Conservation (phyloP, 352 stramenopile species). For the Labyrinthula sp. region DNA sequence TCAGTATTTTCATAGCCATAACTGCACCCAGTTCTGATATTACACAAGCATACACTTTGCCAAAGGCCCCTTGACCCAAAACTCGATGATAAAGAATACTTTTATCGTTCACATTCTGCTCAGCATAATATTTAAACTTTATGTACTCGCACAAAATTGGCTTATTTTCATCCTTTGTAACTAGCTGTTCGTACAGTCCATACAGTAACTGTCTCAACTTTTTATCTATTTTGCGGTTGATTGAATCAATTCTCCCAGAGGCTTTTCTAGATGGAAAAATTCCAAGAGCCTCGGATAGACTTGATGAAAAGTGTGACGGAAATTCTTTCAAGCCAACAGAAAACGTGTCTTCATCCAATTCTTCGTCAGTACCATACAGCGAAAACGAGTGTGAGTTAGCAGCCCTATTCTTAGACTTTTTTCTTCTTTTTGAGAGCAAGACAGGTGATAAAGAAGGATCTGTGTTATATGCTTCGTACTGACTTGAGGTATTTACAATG, state of each 20-base stretch:
- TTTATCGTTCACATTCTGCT: conserved; percentile 16
- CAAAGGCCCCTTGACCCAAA: conserved; percentile 77
- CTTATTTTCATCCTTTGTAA: conserved; percentile 22
- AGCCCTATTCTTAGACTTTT: too few relatives aligned
- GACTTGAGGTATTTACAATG: too few relatives aligned
- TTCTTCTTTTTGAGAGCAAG: too few relatives aligned
- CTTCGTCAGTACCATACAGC: too few relatives aligned
- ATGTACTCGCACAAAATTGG: conserved; percentile 13
- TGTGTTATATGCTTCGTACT: too few relatives aligned
- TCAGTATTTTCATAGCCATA: conserved; percentile 95
- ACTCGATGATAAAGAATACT: conserved; percentile 39
- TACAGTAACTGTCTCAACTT: conserved; percentile 1
- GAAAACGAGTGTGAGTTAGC: too few relatives aligned
- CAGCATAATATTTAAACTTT: conserved; percentile 18
- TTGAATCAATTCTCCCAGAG: neutral
- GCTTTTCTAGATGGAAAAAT: neutral
- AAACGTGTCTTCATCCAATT: too few relatives aligned
- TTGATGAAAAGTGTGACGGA: neutral
- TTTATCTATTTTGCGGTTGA: conserved; percentile 8
- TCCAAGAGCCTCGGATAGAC: neutral
- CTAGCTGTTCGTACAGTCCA: conserved; percentile 17
- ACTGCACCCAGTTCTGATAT: conserved; percentile 58
- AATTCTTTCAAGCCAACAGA: neutral
- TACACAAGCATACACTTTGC: conserved; percentile 60
- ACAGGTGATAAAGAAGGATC: too few relatives aligned